Base-by-base conservation (phyloP, 78 protist species). In the Speleostelium caveatum region DNA sequence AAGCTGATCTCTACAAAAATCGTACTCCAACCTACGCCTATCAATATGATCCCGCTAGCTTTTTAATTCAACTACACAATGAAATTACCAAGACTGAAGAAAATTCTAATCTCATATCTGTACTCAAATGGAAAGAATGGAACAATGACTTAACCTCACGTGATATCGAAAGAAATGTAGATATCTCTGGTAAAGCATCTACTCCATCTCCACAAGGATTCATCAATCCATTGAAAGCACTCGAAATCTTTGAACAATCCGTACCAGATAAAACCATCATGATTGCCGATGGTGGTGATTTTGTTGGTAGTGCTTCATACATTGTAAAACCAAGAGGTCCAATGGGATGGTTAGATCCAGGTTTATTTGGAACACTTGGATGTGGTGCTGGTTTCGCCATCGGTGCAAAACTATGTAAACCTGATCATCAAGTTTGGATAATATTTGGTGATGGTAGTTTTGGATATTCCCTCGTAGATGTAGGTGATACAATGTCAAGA, bases 241-340 rank as follows among this genome's bases (percentile, higher is more conserved):
- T 78, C 24, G 26, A 76, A 42, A 35, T 66, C 30, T 73, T 91
- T 53, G 93, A 86, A 32, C 66, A 60, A 28, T 30, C 16, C 24
- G 26, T 90, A 33, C 68, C 68, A 4, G 68, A 65, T 33, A 55
- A 86, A 45, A 22, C 92, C 2, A 59, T 88, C 1, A 33, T 95
- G 69, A 86, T 95, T 10, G 97, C 86, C 1, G 97, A 95, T 59
- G 97, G 97, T 5, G 97, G 97, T 49, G 97, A 95, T 73, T 95
- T 93, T 71, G 95, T 93, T 30, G 97, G 92, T 33, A 74, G 78
- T 3, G 96, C 96, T 3, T 74, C 95, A 22, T 95, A 95, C 56
- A 75, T 76, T 2, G 86, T 93, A 21, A 60, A 69, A n/a, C 96
- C 95, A 32, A 51, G 94, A 16, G 94, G 88, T 35, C 96, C 97